Evolutionary conservation across 805 yeast species (phyloP), one percentile per base, ranked within the genome.

Genomic region (Nakazawaea pomicola): DNA sequence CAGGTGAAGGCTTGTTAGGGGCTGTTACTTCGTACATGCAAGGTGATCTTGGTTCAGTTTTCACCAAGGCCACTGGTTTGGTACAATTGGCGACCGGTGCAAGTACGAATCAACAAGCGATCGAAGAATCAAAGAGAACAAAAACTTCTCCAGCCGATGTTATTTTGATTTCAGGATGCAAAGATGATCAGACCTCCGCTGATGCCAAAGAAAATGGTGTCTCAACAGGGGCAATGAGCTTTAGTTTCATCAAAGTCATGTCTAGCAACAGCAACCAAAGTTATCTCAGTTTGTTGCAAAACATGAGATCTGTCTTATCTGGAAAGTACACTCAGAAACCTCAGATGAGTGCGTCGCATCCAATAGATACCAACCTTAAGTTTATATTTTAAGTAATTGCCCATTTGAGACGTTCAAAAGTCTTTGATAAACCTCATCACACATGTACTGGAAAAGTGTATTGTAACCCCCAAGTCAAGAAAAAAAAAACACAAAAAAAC

Each of bases 281-380:
- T 15, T 87, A 81, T 54, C 53, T 85, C 42, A 69, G 87, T 4
- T 64, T 87, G 43, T 64, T 87, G 57, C 83, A 84, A 58, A 76
- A 78, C 49, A 78, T 83, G 75, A 72, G 96, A 55, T 33, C 43
- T 5, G 56, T 66, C 18, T 75, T 77, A 33, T 68, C 86, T 65
- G 72, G 73, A 0, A 82, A 79, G 56, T 87, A 83, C 61, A 61
- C 81, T 8, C 96, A 88, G 60, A 85, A 83, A 53, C 95, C 95
- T 2, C 96, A 87, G 62, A 63, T 87, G 43, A 77, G 88, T 25
- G 65, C 86, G 7, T 80, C 89, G 3, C 95, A 86, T 60, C 91
- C 90, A n/a, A 74, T 84, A 47, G 91, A 86, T 48, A 65, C 67
- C 38, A 69, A 67, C 48, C 46, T 63, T 43, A 56, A 60, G 37